Evolutionary conservation across 176 grass and related monocot species (phyloP), one percentile per base, ranked within the genome.

Genomic region (Hsuehochloa calcarea): DNA sequence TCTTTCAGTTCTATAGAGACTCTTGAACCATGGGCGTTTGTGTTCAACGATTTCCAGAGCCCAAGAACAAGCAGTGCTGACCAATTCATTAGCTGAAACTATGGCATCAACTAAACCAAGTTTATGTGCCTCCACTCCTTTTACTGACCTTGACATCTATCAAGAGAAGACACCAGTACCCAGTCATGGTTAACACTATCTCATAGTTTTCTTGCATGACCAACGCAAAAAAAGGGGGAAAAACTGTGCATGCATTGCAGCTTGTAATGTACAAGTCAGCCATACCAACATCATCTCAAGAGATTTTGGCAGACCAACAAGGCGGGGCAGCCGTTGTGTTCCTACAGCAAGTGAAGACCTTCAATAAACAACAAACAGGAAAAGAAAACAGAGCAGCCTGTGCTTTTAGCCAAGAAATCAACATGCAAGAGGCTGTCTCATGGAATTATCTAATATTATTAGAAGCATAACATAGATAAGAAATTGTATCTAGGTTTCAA

Each of bases 221-320:
- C 45, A 86, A 55, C 7, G 27, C 11, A 45, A 5, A 70, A 44
- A 5, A 44, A 44, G n/a, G 45, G 25, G 37, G 15, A 60, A 35
- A 20, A 82, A 60, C 5, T 70, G 54, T 52, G 6, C 1, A 75
- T 65, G 71, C 43, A 65, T 25, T 66, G 38, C 25, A 38, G 41
- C 26, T 85, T 46, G 15, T 46, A 58, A 73, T 65, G 17, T 20
- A 72, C 16, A 72, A 79, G 9, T 78, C 61, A 75, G 84, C 39
- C 83, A 82, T 90, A 98, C 96, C 83, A 98, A 74, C 70, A 93
- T 83, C 89, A 95, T 98, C 65, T 98, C 96, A 70, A 98, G 91
- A 81, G 89, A 71, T 89, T 95, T 98, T 76, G 83, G 45, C 43
- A 98, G 85, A 43, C 96, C 96, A 84, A 95, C 87, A 75, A 98